Evolutionary conservation across 768 basidiomycete genomes (phyloP).

Genomic region (Xerocomellus chrysenteron): DNA sequence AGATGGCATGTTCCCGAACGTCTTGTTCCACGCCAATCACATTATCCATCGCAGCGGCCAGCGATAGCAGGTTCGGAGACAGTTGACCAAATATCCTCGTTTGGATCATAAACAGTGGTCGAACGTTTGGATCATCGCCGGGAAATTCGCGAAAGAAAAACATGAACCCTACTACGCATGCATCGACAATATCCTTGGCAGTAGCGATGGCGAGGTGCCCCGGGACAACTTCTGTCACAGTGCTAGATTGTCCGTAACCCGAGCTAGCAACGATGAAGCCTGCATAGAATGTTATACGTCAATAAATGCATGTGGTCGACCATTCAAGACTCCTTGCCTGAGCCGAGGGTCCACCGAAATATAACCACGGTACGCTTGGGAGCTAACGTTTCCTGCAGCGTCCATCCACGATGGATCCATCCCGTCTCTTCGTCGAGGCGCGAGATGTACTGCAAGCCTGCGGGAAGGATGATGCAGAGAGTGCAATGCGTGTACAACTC

Average conservation of each 20-base stretch:
- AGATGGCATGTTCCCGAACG: neutral
- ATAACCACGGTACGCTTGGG: neutral
- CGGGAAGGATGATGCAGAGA: neutral
- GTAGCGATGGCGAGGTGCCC: neutral
- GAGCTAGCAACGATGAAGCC: neutral
- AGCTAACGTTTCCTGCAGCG: neutral
- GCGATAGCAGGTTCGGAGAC: neutral
- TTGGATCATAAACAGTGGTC: neutral
- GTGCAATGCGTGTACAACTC: neutral
- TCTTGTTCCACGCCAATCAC: neutral
- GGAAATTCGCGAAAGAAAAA: neutral
- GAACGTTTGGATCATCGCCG: neutral
- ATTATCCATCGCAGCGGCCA: neutral
- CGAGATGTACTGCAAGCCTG: neutral
- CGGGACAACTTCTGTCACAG: neutral
- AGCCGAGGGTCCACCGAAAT: slow-evolving; percentile 1
- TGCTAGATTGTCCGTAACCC: neutral
- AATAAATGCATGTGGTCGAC: neutral
- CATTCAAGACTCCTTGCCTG: neutral
- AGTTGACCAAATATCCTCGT: neutral
- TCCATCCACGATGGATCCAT: slow-evolving; percentile 1
- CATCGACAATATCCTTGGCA: neutral
- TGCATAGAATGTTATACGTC: neutral
- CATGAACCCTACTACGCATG: neutral
- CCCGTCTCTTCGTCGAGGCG: neutral